A percentile compares a stretch with the other conserved stretches of the same genome.
phyloP scores from a whole-genome alignment of 1,284 basidiomycete species.

The Fomes fomentarius region DNA sequence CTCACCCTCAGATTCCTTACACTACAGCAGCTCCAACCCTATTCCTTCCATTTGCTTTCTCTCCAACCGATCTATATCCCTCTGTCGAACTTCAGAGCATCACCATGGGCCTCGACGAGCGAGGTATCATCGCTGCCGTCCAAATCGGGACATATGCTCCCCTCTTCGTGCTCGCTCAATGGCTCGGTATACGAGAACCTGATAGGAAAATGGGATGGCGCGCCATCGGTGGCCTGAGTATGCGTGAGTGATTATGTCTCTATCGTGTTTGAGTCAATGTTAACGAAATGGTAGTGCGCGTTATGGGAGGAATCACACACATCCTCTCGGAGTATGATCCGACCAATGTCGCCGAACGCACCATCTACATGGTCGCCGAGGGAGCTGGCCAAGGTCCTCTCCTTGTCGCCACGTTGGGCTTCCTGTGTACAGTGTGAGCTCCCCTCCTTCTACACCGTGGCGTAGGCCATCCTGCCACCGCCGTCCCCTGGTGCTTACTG shows the following conservation, averaged over 20 bases:
- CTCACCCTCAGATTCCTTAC: too few species aligned
- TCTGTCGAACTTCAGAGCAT: too few species aligned
- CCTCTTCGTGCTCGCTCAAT: constrained; percentile 5
- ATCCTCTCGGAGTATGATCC: constrained; percentile 51
- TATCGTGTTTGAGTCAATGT: neutral
- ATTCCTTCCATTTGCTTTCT: too few species aligned
- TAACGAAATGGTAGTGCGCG: constrained; percentile 44
- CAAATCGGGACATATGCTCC: constrained; percentile 22
- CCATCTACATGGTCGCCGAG: constrained; percentile 56
- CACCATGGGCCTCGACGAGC: constrained; percentile 15
- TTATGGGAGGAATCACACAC: constrained; percentile 56
- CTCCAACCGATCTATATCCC: too few species aligned
- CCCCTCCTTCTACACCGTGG: too few species aligned
- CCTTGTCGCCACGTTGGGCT: constrained; percentile 57
- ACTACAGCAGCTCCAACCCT: too few species aligned
- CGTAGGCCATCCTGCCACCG: too few species aligned
- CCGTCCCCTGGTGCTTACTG: too few species aligned
- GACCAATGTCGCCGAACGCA: constrained; percentile 45
- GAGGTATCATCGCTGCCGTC: constrained; percentile 17
- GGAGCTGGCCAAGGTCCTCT: constrained; percentile 55
- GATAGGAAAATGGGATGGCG: constrained; percentile 17
- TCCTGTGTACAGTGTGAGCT: constrained; percentile 63
- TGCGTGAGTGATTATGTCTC: too few species aligned
- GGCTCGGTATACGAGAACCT: constrained; percentile 18
- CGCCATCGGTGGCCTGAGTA: constrained; percentile 6